Base-by-base conservation (phyloP, 1,284 basidiomycete genomes). In the Rhodotorula sp. region DNA sequence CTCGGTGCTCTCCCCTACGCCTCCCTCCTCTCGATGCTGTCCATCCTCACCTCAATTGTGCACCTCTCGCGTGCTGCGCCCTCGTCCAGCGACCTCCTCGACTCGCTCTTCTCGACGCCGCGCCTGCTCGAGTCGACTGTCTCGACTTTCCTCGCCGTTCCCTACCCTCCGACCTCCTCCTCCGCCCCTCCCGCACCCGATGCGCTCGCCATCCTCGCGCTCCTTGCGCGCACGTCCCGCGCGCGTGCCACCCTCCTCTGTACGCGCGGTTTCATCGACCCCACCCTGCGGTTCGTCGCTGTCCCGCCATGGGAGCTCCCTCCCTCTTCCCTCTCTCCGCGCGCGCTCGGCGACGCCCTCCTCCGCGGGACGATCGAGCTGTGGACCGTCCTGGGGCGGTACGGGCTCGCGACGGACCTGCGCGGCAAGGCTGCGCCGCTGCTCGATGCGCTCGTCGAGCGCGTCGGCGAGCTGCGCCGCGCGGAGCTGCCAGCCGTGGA, bases 231-330 rank as follows among this genome's bases (percentile, higher is more conserved):
- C 5, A 86, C 89, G 3, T 90, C 90, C 0, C 86, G 92, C 36
- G 78, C 83, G 0, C 89, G 88, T 71, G 93, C 94, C 0, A 82
- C 83, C 22, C 81, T 84, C 3, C 82, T 94, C 4, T 79, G 80
- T 3, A 58, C 34, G 17, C 85, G 64, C 85, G 86, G 69, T 80
- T 85, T 64, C 83, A 87, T 39, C 87, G 92, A 82, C 82, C 88
- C 0, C 12, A 85, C 94, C 0, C 84, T 97, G 56, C 88, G 91
- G 44, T 96, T 92, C 79, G 80, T 94, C 55, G 85, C 89, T 0
- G 83, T 86, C 37, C 84, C 87, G 15, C 88, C 90, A 0, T 80
- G 85, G 79, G 73, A 72, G 32, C 13, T 89, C 85, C 0, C n/a
- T 8, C 0, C 39, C 10, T 82, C 84, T 1, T 86, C 86, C 25